phyloP scores from a whole-genome alignment of 768 basidiomycete species.

The Serendipita sp. region DNA sequence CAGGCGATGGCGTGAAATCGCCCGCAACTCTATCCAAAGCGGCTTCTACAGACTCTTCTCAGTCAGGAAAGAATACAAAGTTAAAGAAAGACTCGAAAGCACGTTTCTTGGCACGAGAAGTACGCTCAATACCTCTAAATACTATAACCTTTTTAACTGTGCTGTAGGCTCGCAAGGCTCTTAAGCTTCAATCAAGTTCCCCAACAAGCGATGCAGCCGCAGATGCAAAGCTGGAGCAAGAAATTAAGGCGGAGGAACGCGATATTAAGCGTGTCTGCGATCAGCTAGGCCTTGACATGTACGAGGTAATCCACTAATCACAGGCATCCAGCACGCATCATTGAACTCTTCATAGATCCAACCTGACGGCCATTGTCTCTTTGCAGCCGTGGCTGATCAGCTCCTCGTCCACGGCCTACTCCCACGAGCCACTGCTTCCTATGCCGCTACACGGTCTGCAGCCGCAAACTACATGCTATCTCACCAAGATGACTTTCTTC shows the following conservation, averaged over 20 bases:
- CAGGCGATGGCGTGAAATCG: conserved; percentile 28
- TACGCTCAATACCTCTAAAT: conserved; percentile 18
- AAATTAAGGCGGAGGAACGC: conserved; percentile 51
- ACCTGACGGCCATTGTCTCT: conserved; percentile 94
- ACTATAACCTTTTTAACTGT: background rate
- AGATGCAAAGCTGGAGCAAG: conserved; percentile 43
- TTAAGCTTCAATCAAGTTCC: conserved; percentile 39
- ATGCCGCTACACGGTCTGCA: conserved; percentile 41
- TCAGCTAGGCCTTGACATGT: conserved; percentile 44
- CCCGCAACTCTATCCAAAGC: conserved; percentile 28
- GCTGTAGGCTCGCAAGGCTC: conserved; percentile 54
- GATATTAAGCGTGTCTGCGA: conserved; percentile 51
- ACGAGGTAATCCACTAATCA: conserved; percentile 34
- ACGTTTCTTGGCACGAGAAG: conserved; percentile 60
- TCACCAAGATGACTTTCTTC: conserved; percentile 82
- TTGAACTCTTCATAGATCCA: conserved; percentile 43
- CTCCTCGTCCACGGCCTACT: conserved; percentile 57
- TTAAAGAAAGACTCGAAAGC: conserved; percentile 43
- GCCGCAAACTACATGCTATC: conserved; percentile 70
- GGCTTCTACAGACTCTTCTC: conserved; percentile 21
- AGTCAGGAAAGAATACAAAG: conserved; percentile 15
- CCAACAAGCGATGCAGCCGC: conserved; percentile 39
- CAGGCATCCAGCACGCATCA: background rate
- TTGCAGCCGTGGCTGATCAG: conserved; percentile 88
- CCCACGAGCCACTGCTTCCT: conserved; percentile 40